These are phyloP conservation scores for Xerocomus amazonicus DNA, from an alignment of 1,284 basidiomycete genomes.

Conservation along the genomic window DNA sequence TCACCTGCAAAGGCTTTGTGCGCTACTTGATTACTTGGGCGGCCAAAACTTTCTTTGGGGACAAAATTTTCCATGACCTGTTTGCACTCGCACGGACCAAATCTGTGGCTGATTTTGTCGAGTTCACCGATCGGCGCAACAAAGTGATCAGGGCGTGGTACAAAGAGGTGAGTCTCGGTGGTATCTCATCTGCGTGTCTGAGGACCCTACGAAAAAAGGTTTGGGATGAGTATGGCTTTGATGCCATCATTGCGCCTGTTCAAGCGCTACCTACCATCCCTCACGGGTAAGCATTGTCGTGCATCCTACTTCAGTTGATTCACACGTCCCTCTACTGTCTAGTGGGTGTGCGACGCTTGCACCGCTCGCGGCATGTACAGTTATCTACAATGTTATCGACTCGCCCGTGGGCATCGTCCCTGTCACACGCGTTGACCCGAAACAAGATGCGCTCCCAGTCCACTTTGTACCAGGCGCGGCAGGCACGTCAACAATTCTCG, in stretches of 20 bases:
- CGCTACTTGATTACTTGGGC: conserved; percentile 49
- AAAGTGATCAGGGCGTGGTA: conserved; percentile 53
- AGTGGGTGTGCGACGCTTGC: conserved; percentile 54
- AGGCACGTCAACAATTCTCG: conserved; percentile 53
- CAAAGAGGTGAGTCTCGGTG: conserved; percentile 42
- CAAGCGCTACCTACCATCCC: conserved; percentile 71
- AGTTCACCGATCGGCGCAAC: conserved; percentile 48
- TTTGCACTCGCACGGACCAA: conserved; percentile 48
- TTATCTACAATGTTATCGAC: conserved; percentile 75
- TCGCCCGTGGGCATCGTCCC: conserved; percentile 76
- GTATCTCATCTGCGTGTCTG: not conserved
- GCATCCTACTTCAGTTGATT: not conserved
- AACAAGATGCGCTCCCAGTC: conserved; percentile 55
- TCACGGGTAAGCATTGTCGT: conserved; percentile 50
- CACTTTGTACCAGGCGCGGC: conserved; percentile 50
- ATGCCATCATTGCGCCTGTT: conserved; percentile 75
- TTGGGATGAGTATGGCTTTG: conserved; percentile 68
- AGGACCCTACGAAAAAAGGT: conserved; percentile 35
- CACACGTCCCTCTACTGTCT: not conserved
- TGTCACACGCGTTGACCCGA: conserved; percentile 72
- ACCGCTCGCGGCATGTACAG: conserved; percentile 48
- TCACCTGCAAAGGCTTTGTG: conserved; percentile 42
- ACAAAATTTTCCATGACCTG: conserved; percentile 50
- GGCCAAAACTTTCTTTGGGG: conserved; percentile 48
- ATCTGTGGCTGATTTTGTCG: conserved; percentile 54